phyloP scores from a whole-genome alignment of 108 stramenopile species.

The Nitzschia inconspicua region DNA sequence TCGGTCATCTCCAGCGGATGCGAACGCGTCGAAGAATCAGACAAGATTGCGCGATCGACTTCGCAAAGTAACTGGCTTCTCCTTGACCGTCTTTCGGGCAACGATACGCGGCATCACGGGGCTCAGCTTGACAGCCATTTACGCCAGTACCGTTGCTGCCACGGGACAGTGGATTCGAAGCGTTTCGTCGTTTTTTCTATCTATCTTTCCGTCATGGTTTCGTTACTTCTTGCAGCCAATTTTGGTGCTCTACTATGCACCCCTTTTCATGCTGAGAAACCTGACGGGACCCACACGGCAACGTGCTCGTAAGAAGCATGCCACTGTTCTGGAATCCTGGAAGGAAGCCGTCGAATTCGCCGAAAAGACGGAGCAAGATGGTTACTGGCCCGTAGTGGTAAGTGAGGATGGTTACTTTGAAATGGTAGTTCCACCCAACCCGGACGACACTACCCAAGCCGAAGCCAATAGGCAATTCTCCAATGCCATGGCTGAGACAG shows the following conservation, averaged over 20 bases:
- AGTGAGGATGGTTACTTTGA: slow-evolving; percentile 26
- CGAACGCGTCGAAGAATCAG: no score
- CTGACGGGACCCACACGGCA: slow-evolving; percentile 28
- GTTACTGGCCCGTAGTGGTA: slow-evolving; percentile 53
- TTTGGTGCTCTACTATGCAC: slow-evolving; percentile 64
- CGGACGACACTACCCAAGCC: neutral
- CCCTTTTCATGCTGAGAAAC: slow-evolving; percentile 36
- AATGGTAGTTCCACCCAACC: slow-evolving; percentile 2
- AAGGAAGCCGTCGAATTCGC: slow-evolving; percentile 55
- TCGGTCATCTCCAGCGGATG: no score
- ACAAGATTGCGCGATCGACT: slow-evolving; percentile 31
- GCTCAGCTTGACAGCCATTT: slow-evolving; percentile 48
- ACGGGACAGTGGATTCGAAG: slow-evolving; percentile 32
- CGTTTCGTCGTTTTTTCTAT: slow-evolving; percentile 14
- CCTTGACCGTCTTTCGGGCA: slow-evolving; percentile 59
- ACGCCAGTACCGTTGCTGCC: slow-evolving; percentile 20
- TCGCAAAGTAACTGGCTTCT: slow-evolving; percentile 57
- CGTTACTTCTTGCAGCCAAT: slow-evolving; percentile 73
- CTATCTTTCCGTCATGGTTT: slow-evolving; percentile 33
- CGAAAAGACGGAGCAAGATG: slow-evolving; percentile 32
- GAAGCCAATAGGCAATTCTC: neutral
- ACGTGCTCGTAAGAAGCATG: slow-evolving; percentile 34
- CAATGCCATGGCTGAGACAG: slow-evolving; percentile 19
- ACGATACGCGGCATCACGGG: slow-evolving; percentile 54
- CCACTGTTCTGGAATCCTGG: slow-evolving; percentile 45